Percentiles rank a stretch among this genome's conserved stretches.
phyloP scores from a whole-genome alignment of 2,329 filamentous ascomycete genomes.

The Pseudogymnoascus sp. region DNA sequence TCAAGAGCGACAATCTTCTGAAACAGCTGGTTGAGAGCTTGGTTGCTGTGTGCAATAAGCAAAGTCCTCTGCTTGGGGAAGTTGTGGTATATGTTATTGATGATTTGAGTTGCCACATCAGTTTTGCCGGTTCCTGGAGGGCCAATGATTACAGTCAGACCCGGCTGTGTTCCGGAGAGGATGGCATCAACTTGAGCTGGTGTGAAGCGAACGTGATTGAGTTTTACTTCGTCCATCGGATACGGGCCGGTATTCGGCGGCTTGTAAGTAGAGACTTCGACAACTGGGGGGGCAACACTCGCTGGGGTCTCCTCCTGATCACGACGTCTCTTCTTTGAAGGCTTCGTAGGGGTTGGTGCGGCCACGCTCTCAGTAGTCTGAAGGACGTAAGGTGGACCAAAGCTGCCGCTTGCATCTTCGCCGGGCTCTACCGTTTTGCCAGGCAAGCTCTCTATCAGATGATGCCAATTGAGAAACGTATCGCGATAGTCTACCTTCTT shows the following conservation, averaged over 20 bases:
- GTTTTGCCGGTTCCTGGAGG: slow-evolving; percentile 97
- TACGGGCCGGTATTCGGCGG: slow-evolving; percentile 86
- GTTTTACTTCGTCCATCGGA: slow-evolving; percentile 70
- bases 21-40: slow-evolving; percentile 94
- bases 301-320: slow-evolving; percentile 62
- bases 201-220: slow-evolving; percentile 82
- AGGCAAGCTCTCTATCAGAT: slow-evolving; percentile 83
- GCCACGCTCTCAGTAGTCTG: slow-evolving; percentile 52
- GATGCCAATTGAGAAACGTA: slow-evolving; percentile 92
- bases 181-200: slow-evolving; percentile 88
- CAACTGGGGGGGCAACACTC: slow-evolving; percentile 53
- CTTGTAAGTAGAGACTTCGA: slow-evolving; percentile 84
- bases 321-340: slow-evolving; percentile 79
- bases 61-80: slow-evolving; percentile 88
- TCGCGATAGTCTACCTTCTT: slow-evolving; percentile 82
- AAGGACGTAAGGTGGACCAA: slow-evolving; percentile 81
- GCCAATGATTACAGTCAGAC: slow-evolving; percentile 86
- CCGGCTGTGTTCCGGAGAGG: slow-evolving; percentile 86
- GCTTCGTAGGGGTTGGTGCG: slow-evolving; percentile 44
- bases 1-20: slow-evolving; percentile 95
- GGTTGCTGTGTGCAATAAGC: slow-evolving; percentile 92
- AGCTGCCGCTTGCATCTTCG: slow-evolving; percentile 61
- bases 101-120: slow-evolving; percentile 97
- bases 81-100: slow-evolving; percentile 98
- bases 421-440: slow-evolving; percentile 77